Base-by-base conservation (phyloP, 2,329 filamentous ascomycete genomes). In the Fusarium tupiense region DNA sequence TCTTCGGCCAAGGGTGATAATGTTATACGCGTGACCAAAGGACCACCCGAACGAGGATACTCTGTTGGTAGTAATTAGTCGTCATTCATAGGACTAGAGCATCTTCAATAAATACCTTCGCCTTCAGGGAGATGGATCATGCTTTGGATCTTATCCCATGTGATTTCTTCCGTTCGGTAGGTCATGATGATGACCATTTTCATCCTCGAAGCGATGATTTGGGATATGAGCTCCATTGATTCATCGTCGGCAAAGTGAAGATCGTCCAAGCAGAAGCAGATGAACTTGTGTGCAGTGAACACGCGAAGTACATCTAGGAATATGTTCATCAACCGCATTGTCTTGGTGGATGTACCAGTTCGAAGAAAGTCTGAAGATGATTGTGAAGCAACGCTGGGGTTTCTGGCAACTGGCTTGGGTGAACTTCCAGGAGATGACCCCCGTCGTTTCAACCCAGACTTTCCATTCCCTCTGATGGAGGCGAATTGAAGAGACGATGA, bases 181-280 rank as follows among this genome's bases (percentile, higher is more conserved):
- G 95, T 96, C 59, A 98, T 85, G 61, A 97, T 91, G 37, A 97
- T 86, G 26, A 96, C 91, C 84, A 98, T 92, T 26, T 93, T 94
- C 69, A 98, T 90, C 73, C 92, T 92, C 3, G 92, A 91, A 58
- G 88, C 87, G 63, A 97, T 90, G 60, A 98, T 94, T 77, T 95
- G 92, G 22, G 92, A 89, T 44, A 98, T 92, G 60, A 98, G 86
- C 66, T 97, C 94, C 54, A 96, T 84, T 20, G 93, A 96, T 81
- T 98, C 96, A 33, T 93, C 90, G 79, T 98, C 96, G 12, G 95
- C 94, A 81, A 94, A 96, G 77, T 98, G 95, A 38, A 98, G 84
- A 81, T 98, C 96, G 78, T 98, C 96, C 35, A 98, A 84, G 76
- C 92, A 95, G 76, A 98, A 91, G 78, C 94, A 97, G 61, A 98